These are phyloP conservation scores for Hibiscus syriacus DNA, from an alignment of 345 rosid genomes.

Conservation along the genomic window DNA sequence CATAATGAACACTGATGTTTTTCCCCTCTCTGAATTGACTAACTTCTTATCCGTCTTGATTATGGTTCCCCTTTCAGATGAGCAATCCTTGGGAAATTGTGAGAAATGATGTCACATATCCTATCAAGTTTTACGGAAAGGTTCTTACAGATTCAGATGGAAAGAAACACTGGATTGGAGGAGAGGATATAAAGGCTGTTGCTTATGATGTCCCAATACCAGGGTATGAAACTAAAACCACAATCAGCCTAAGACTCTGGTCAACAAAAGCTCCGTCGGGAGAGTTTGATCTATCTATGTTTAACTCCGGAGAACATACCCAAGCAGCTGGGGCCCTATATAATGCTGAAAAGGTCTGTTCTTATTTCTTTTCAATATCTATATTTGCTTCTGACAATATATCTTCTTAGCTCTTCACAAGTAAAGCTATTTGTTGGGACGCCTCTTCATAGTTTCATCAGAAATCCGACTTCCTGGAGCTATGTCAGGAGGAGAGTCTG, in stretches of 20 bases:
- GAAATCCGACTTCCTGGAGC: background rate
- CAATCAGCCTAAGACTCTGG: slow-evolving; percentile 74
- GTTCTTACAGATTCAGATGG: slow-evolving; percentile 66
- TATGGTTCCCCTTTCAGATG: slow-evolving; percentile 37
- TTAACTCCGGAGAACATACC: slow-evolving; percentile 63
- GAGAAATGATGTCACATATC: slow-evolving; percentile 68
- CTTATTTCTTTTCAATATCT: background rate
- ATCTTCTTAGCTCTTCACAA: background rate
- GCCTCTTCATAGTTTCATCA: background rate
- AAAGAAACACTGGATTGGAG: slow-evolving; percentile 68
- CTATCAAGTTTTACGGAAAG: slow-evolving; percentile 69
- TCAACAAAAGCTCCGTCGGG: slow-evolving; percentile 64
- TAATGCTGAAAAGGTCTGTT: slow-evolving; percentile 65
- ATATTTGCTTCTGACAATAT: background rate
- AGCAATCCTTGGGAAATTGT: slow-evolving; percentile 85
- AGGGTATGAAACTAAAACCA: slow-evolving; percentile 71
- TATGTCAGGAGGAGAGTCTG: background rate
- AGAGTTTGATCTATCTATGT: slow-evolving; percentile 59
- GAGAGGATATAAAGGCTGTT: slow-evolving; percentile 66
- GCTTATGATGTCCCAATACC: slow-evolving; percentile 83
- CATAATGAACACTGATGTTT: background rate
- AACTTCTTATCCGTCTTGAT: background rate
- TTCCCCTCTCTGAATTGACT: background rate
- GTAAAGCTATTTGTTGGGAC: background rate
- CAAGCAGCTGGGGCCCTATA: slow-evolving; percentile 57